Evolutionary conservation across 2,329 filamentous ascomycete species (phyloP), one percentile per base, ranked within the genome.

Genomic region (Pyrenophora tritici-repentis): DNA sequence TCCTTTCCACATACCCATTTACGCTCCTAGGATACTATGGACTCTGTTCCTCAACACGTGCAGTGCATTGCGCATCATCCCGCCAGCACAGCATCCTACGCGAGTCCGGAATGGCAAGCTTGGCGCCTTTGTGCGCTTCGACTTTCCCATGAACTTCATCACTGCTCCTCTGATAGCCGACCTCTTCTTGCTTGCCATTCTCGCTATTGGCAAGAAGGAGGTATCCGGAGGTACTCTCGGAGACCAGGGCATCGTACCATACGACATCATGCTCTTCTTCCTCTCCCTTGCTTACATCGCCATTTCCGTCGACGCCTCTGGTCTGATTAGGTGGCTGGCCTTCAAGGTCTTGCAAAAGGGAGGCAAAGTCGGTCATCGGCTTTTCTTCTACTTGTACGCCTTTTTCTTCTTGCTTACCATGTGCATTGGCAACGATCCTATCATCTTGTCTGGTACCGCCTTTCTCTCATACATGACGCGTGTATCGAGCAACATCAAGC

Each of bases 381-480:
- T 91, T 1, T 91, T 87, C 75, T 85, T 90, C 69, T 89, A 87
- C 65, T 83, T 90, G 3, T 90, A 90, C 62, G 72, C 78, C 32
- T 90, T 91, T 75, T 90, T 90, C 75, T 89, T 89, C 56, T 68
- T 70, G 4, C 71, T 90, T 1, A 86, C 86, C 1, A 83, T 76
- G 63, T 87, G 87, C 60, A 86, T 90, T 42, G 88, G 88, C 6
- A 91, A 90, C 51, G 88, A 91, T 58, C 87, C 88, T 0, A 86
- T 90, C 56, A 89, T 90, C 45, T 73, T 90, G 0, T 89, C 87
- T 0, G 88, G 88, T 1, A 91, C 87, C 0, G 83, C 88, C 0
- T 90, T 90, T 48, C 79, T 90, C 10, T 85, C 87, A 2, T 91
- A 91, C 70, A 89, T 91, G 86, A 90, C 87, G 0, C 79, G 86